Percentiles rank a stretch among this genome's conserved stretches.
Evolutionary conservation across 805 yeast genomes (phyloP).

Genomic region (Cyberlindnera mississippiensis): DNA sequence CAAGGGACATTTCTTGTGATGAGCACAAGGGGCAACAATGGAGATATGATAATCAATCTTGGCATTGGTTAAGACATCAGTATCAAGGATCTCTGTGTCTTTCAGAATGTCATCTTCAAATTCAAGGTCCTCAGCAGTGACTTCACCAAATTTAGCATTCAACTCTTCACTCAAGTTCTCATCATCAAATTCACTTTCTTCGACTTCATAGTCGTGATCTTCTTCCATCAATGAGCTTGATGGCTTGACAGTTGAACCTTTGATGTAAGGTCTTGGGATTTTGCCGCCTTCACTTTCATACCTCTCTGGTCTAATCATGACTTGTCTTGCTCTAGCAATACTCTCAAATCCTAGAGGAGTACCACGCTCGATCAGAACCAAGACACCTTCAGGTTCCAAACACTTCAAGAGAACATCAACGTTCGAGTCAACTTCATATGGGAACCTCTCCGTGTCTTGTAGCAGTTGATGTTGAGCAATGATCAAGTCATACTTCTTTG

Average conservation of each 20-base stretch:
- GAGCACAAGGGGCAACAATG: constrained; percentile 87
- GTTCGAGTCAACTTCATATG: constrained; percentile 67
- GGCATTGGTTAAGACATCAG: constrained; percentile 10
- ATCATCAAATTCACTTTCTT: constrained; percentile 14
- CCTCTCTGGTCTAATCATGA: constrained; percentile 82
- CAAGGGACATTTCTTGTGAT: constrained; percentile 81
- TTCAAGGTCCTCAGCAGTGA: constrained; percentile 39
- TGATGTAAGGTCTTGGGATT: constrained; percentile 64
- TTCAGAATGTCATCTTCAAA: too few species aligned
- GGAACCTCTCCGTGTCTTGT: constrained; percentile 55
- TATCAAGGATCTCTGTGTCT: constrained; percentile 31
- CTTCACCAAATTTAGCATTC: constrained; percentile 39
- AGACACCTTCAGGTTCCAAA: constrained; percentile 72
- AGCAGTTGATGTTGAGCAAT: constrained; percentile 79
- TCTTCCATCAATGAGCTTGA: constrained; percentile 21
- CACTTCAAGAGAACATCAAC: constrained; percentile 55
- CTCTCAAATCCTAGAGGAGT: constrained; percentile 85
- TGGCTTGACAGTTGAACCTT: constrained; percentile 41
- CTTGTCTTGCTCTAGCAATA: constrained; percentile 85
- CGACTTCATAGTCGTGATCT: constrained; percentile 11
- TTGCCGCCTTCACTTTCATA: constrained; percentile 51
- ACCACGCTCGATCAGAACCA: constrained; percentile 83
- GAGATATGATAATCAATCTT: constrained; percentile 45
- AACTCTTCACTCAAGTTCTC: constrained; percentile 32
- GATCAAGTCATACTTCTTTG: constrained; percentile 67